Conservation (phyloP, 495 filamentous ascomycete genomes). For the Staphylotrichum tortipilum region DNA sequence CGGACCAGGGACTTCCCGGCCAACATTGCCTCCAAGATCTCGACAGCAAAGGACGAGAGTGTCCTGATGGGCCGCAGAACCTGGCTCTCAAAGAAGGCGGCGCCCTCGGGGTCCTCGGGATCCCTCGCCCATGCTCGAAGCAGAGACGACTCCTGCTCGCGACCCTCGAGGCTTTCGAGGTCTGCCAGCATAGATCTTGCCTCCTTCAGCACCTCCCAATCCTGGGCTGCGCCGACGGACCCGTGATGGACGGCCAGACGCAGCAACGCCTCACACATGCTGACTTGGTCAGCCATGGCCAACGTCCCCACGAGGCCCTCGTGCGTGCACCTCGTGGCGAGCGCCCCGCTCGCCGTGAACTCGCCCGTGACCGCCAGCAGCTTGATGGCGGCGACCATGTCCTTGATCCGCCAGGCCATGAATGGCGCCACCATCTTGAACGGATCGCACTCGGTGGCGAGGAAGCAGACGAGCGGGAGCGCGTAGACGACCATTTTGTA, state of each 20-base stretch:
- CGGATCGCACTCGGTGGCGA: conserved; percentile 29
- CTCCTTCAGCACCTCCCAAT: conserved; percentile 28
- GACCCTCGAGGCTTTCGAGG: conserved; percentile 27
- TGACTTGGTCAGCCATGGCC: conserved; percentile 28
- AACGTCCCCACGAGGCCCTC: conserved; percentile 22
- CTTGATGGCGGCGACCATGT: conserved; percentile 30
- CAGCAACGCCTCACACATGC: conserved; percentile 34
- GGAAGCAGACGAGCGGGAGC: conserved; percentile 31
- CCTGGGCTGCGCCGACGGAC: conserved; percentile 21
- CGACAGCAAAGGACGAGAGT: conserved; percentile 28
- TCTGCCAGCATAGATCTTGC: conserved; percentile 32
- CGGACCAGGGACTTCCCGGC: conserved; percentile 1
- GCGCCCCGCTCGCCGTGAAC: conserved; percentile 12
- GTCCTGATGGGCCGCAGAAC: conserved; percentile 28
- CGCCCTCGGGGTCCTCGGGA: conserved; percentile 22
- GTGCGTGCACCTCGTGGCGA: conserved; percentile 12
- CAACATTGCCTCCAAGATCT: conserved; percentile 30
- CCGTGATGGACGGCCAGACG: conserved; percentile 26
- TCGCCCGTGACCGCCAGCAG: conserved; percentile 26
- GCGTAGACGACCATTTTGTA: conserved; percentile 22
- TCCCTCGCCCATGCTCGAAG: conserved; percentile 31
- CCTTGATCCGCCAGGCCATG: conserved; percentile 27
- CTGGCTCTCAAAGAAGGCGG: conserved; percentile 27
- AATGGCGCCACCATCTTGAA: conserved; percentile 33
- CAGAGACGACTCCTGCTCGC: conserved; percentile 26